Conservation (phyloP, 352 stramenopile genomes). For the Phytophthora niederhauseri region DNA sequence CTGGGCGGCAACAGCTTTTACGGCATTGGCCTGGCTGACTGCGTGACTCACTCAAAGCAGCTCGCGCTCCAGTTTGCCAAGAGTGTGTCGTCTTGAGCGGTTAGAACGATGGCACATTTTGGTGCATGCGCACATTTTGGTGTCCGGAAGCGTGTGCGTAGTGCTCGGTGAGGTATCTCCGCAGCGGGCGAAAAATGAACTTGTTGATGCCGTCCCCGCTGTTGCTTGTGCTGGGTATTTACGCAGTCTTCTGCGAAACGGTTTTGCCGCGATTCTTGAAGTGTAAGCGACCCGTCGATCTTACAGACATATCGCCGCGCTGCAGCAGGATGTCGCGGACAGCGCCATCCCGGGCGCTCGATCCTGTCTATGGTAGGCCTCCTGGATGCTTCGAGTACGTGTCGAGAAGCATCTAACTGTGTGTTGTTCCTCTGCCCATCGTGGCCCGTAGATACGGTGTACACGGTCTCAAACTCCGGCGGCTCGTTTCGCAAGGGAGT, state of each 20-base stretch:
- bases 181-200: slow-evolving; percentile 14
- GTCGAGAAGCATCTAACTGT: slow-evolving; percentile 7
- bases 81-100: slow-evolving; percentile 31
- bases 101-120: slow-evolving; percentile 14
- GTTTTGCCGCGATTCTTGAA: slow-evolving; percentile 3
- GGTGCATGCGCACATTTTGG: slow-evolving; percentile 17
- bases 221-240: slow-evolving; percentile 25
- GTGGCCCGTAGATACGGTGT: slow-evolving; percentile 61
- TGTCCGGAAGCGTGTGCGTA: slow-evolving; percentile 8
- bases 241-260: slow-evolving; percentile 18
- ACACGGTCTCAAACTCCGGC: slow-evolving; percentile 73
- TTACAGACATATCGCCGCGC: slow-evolving; percentile 1
- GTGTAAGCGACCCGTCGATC: slow-evolving; percentile 15
- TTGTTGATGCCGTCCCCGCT: slow-evolving; percentile 19
- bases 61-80: slow-evolving; percentile 76
- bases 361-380: slow-evolving; percentile 76
- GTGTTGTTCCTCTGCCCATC: background rate
- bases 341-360: slow-evolving; percentile 65
- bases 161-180: slow-evolving; percentile 1
- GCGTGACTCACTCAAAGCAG: slow-evolving; percentile 82
- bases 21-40: slow-evolving; percentile 85
- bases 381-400: background rate
- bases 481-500: slow-evolving; percentile 69
- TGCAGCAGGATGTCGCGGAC: slow-evolving; percentile 54
- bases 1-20: slow-evolving; percentile 90